Percentiles rank a stretch among this genome's conserved stretches.
phyloP scores from a whole-genome alignment of 78 protist species.

The Monocercomonoides exilis region DNA sequence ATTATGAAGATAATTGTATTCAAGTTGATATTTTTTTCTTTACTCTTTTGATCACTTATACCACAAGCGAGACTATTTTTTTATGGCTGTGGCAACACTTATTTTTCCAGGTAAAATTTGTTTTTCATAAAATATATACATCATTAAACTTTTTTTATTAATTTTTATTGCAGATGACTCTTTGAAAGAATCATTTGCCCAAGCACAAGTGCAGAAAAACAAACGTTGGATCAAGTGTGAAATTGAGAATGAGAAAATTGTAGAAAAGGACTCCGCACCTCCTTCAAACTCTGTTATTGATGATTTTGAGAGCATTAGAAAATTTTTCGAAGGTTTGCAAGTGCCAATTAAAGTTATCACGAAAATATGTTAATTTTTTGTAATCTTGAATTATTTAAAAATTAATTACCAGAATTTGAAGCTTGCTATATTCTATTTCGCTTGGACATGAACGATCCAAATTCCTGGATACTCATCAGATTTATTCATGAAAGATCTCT shows the following conservation, averaged over 20 bases:
- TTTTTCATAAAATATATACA: too few species aligned
- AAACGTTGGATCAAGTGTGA: neutral
- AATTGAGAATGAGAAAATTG: neutral
- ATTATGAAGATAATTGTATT: too few species aligned
- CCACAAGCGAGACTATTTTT: too few species aligned
- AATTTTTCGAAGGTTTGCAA: neutral
- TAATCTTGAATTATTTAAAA: too few species aligned
- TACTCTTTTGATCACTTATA: too few species aligned
- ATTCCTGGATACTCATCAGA: neutral
- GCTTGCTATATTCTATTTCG: neutral
- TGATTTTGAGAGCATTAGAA: neutral
- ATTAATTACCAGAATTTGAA: neutral
- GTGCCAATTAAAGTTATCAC: too few species aligned
- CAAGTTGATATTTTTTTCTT: too few species aligned
- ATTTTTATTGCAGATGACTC: neutral
- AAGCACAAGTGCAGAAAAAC: neutral
- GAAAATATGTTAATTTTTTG: too few species aligned
- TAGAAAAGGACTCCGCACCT: neutral
- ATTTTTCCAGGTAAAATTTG: too few species aligned
- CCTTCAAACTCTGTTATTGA: neutral
- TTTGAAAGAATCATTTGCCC: neutral
- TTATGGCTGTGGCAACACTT: too few species aligned
- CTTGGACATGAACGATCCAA: neutral
- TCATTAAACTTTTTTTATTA: too few species aligned
- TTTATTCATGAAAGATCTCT: neutral